Conservation (phyloP, 2,329 filamentous ascomycete species). For the Fusarium multiceps region DNA sequence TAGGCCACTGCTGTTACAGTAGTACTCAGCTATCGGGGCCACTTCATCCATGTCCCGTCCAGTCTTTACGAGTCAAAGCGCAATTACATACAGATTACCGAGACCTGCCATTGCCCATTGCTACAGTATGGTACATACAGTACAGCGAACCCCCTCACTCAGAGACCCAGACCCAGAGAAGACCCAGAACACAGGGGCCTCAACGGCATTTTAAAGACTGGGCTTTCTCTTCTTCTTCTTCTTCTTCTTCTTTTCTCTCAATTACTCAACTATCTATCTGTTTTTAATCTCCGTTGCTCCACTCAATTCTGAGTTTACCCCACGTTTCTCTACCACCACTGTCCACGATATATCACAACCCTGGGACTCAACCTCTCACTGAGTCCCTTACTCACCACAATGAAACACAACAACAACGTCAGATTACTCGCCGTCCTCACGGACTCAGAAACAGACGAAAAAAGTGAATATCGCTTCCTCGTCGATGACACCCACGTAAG, state of each 20-base stretch:
- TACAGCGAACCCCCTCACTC: neutral
- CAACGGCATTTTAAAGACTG: constrained; percentile 7
- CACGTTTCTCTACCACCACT: constrained; percentile 7
- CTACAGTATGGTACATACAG: constrained; percentile 5
- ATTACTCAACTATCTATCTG: neutral
- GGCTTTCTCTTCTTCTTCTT: neutral
- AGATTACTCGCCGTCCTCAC: constrained; percentile 42
- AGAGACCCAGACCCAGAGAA: neutral
- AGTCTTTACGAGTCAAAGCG: constrained; percentile 27
- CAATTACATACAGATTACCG: constrained; percentile 26
- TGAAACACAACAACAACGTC: constrained; percentile 41
- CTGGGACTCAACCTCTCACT: neutral
- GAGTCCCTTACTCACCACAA: constrained; percentile 5
- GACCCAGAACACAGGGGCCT: neutral
- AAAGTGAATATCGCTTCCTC: constrained; percentile 54
- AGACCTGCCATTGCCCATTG: constrained; percentile 9
- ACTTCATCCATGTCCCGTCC: neutral
- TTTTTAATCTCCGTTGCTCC: neutral
- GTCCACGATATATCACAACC: neutral
- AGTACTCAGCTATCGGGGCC: neutral
- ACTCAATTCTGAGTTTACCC: constrained; percentile 1
- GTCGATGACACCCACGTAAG: constrained; percentile 53
- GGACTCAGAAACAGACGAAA: constrained; percentile 42
- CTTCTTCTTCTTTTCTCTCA: neutral
- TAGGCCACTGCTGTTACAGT: neutral